Evolutionary conservation across 148 eudicot genomes (phyloP), one percentile per base, ranked within the genome.

Genomic region (Selenicereus undatus): DNA sequence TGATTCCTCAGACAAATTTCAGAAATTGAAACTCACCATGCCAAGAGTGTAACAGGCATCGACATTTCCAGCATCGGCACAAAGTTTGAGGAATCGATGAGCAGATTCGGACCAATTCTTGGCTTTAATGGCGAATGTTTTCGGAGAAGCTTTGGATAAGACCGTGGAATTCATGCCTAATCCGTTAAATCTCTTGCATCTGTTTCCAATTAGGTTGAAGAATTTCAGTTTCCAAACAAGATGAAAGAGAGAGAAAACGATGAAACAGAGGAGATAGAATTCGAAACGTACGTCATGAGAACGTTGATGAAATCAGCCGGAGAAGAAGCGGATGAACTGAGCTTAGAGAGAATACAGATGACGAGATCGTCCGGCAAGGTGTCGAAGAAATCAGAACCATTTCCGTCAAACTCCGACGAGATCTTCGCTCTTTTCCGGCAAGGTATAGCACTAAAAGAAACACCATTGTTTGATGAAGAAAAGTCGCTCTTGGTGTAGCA

Each of bases 21-120:
- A 11, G 62, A 2, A 56, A 18, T 56, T 2, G 36, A 24, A 22
- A 17, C 36, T 30, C 11, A 94, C 98, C 98, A 93, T 94, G 95
- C 98, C 98, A 9, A 94, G 93, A 74, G 86, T 88, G 86, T 89
- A 94, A 71, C 90, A 93, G 35, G 98, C 98, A 74, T 94, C 97
- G 20, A 85, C 84, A 80, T 91, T 94, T 35, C 93, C 97, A 45
- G 92, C 83, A 80, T 93, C 97, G 60, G 95, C 88, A 39, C 92
- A 90, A 10, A 66, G 83, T 80, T 93, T 90, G 20, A 94, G 80
- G 78, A 94, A 94, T 4, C 88, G 88, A 83, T 93, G 92, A 84
- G 95, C 84, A 2, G 89, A 85, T 32, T 89, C 97, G 17, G 87
- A 87, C 97, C 98, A 94, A 21, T 87, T 94, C 22, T 85, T 84